Evolutionary conservation across 1,139 yeast genomes (phyloP).

Genomic region (Magnusiomyces clavatus): DNA sequence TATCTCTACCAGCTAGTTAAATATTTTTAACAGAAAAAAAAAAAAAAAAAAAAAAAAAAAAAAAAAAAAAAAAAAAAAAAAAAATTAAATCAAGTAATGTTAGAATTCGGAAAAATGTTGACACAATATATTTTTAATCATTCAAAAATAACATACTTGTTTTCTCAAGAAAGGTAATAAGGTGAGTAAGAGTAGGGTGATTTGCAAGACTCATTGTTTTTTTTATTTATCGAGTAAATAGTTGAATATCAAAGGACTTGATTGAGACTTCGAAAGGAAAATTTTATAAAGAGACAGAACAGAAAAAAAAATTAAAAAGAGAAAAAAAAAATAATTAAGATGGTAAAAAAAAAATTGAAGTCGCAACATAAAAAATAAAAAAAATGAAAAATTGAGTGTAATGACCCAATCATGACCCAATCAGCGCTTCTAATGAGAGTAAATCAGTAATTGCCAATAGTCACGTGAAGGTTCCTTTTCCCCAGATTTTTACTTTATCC

Average conservation of each 20-base stretch:
- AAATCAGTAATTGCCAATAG: no score
- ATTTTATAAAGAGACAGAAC: neutral
- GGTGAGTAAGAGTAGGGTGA: slow-evolving; percentile 65
- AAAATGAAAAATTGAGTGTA: neutral
- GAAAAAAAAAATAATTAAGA: neutral
- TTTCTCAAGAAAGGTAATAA: slow-evolving; percentile 57
- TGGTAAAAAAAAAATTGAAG: neutral
- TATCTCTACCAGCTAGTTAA: slow-evolving; percentile 60
- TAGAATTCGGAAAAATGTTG: no score
- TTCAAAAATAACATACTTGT: slow-evolving; percentile 41
- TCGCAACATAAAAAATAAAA: neutral
- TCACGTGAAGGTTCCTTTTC: no score
- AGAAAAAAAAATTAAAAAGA: neutral
- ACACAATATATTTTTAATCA: no score
- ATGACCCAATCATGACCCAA: no score
- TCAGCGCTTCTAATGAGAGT: no score
- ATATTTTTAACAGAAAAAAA: neutral
- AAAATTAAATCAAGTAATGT: no score
- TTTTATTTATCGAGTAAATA: neutral
- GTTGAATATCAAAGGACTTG: neutral
- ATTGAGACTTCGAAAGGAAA: neutral
- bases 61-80: no score
- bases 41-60: no score
- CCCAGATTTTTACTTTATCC: neutral
- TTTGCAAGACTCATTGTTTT: slow-evolving; percentile 18